A percentile compares a stretch with the other conserved stretches of the same genome.
These are phyloP conservation scores for Mycena latifolia DNA, from an alignment of 768 basidiomycete species.

Conservation along the genomic window DNA sequence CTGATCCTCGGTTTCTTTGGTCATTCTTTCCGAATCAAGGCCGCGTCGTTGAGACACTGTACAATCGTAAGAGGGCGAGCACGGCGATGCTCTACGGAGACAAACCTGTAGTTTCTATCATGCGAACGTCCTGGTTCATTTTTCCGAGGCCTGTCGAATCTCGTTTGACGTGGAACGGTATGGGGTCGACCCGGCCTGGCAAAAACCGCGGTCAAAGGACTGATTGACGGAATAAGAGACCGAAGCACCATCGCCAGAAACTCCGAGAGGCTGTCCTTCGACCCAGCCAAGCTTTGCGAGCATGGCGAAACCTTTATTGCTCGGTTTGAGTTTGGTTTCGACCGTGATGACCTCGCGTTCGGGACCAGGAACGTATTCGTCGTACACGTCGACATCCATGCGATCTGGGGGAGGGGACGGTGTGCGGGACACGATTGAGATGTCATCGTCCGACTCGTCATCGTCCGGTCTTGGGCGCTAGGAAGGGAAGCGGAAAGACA, in stretches of 20 bases:
- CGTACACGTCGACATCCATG: slow-evolving; percentile 75
- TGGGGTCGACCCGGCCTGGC: slow-evolving; percentile 86
- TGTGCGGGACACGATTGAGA: slow-evolving; percentile 80
- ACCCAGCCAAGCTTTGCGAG: slow-evolving; percentile 87
- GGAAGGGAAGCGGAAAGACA: slow-evolving; percentile 59
- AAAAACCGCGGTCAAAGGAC: slow-evolving; percentile 5
- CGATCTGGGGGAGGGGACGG: slow-evolving; percentile 75
- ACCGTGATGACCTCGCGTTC: slow-evolving; percentile 80
- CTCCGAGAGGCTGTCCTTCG: slow-evolving; percentile 82
- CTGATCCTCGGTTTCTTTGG: slow-evolving; percentile 84
- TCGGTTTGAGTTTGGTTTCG: slow-evolving; percentile 82
- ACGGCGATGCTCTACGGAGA: neutral
- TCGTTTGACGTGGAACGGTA: slow-evolving; percentile 84
- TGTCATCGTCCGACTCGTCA: slow-evolving; percentile 73
- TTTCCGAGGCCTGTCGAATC: slow-evolving; percentile 88
- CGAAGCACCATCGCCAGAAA: slow-evolving; percentile 76
- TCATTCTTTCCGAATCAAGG: slow-evolving; percentile 85
- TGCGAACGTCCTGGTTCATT: slow-evolving; percentile 79
- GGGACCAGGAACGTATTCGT: slow-evolving; percentile 67
- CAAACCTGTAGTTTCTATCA: slow-evolving; percentile 78
- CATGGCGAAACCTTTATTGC: slow-evolving; percentile 86
- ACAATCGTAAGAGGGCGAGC: neutral
- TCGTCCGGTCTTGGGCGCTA: slow-evolving; percentile 75
- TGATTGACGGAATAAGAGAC: slow-evolving; percentile 6
- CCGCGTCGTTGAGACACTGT: slow-evolving; percentile 81